Base-by-base conservation (phyloP, 2,329 filamentous ascomycete genomes). In the Lanzia echinophila region DNA sequence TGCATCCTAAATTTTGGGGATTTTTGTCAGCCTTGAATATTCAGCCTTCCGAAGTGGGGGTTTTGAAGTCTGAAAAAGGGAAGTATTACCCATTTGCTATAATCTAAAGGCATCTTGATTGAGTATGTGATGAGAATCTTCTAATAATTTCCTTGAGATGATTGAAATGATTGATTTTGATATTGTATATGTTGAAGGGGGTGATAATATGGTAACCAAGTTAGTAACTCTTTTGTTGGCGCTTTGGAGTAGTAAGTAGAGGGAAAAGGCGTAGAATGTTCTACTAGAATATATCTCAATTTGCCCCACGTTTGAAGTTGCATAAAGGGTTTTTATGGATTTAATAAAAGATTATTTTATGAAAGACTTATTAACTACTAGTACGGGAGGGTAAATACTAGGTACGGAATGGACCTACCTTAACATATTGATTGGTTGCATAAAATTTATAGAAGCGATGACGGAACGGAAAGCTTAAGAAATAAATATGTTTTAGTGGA, bases 1-100 rank as follows among this genome's bases (percentile, higher is more conserved):
- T 56, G 87, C 86, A 70, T 97, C 88, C 85, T 88, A 50, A 33
- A 32, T 28, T 28, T n/a, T n/a, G n/a, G 8, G 24, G 24, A 28
- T 17, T 42, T 54, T 43, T 55, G 63, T 70, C 57, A 70, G 68
- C 63, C 58, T 64, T 52, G 60, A 60, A 56, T 39, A n/a, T 63
- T 63, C 61, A 64, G 60, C 58, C 62, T 65, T 60, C 56, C 61
- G 58, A 49, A 53, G 50, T 33, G 44, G 44, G 49, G 19, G 42
- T 32, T 33, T 38, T 17, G 8, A 19, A 48, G 17, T 38, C 34
- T 10, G 10, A 20, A 44, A 41, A 33, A 31, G 34, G 47, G 38
- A 46, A 48, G n/a, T 56, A 61, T 61, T 64, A 68, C 77, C 77
- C 77, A 80, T 68, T 80, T 80, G 67, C 76, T 79, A 66, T 80